phyloP scores from a whole-genome alignment of 1,284 basidiomycete genomes.

The Fomitiporia mediterranea region DNA sequence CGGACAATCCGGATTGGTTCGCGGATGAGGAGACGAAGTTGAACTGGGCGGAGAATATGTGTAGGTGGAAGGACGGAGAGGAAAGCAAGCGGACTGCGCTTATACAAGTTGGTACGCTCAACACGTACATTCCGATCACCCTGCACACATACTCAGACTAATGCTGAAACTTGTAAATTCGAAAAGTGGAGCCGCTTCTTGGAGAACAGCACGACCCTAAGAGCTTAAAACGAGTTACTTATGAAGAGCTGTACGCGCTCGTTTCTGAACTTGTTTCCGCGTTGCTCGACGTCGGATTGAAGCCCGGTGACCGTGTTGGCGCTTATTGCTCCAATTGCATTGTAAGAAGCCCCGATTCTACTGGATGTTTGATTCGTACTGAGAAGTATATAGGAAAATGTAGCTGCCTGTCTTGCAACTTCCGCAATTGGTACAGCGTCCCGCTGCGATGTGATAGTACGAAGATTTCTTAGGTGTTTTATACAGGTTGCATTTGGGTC shows the following conservation, averaged over 20 bases:
- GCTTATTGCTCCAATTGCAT: conserved; percentile 81
- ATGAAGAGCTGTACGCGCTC: conserved; percentile 55
- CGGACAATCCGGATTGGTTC: conserved; percentile 81
- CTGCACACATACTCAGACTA: neutral
- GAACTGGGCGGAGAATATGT: conserved; percentile 88
- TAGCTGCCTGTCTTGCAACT: conserved; percentile 72
- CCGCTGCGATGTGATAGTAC: neutral
- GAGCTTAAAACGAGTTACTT: conserved; percentile 50
- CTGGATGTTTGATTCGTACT: neutral
- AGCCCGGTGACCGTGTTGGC: conserved; percentile 71
- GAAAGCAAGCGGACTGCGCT: conserved; percentile 62
- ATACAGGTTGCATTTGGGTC: conserved; percentile 65
- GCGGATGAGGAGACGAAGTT: conserved; percentile 46
- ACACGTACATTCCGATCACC: conserved; percentile 18
- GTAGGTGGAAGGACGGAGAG: conserved; percentile 39
- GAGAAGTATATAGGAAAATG: conserved; percentile 51
- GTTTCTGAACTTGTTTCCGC: conserved; percentile 63
- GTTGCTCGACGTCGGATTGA: conserved; percentile 54
- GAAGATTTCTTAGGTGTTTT: neutral
- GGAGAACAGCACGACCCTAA: conserved; percentile 34
- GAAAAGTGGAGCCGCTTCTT: conserved; percentile 12
- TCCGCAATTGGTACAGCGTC: conserved; percentile 53
- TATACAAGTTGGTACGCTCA: conserved; percentile 58
- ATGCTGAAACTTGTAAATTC: neutral
- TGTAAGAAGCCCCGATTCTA: conserved; percentile 38